Conservation (phyloP, 345 rosid genomes). For the Hevea brasiliensis region DNA sequence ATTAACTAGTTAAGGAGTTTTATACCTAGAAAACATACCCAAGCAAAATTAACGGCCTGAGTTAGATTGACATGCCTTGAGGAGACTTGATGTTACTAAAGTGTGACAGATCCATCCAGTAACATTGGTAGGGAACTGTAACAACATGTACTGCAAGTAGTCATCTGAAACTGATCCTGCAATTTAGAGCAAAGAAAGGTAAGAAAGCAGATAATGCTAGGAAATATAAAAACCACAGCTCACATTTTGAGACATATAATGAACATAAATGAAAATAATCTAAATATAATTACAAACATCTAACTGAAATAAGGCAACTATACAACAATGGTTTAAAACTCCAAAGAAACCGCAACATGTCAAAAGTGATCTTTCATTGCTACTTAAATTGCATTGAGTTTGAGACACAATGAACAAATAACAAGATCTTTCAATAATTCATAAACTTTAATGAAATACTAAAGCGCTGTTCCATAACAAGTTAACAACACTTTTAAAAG, state of each 20-base stretch:
- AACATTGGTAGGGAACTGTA: constrained; percentile 91
- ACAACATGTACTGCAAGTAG: constrained; percentile 84
- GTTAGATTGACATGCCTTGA: constrained; percentile 77
- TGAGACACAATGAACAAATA: neutral
- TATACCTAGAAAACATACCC: constrained; percentile 34
- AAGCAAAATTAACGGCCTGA: constrained; percentile 31
- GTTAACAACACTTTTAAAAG: neutral
- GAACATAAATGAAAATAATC: neutral
- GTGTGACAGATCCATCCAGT: constrained; percentile 96
- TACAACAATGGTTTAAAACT: neutral
- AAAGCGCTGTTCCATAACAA: neutral
- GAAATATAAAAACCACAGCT: neutral
- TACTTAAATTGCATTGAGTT: neutral
- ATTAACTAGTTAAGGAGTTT: neutral
- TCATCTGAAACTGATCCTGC: constrained; percentile 95
- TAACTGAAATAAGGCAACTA: neutral
- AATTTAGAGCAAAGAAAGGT: constrained; percentile 9
- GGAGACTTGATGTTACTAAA: constrained; percentile 90
- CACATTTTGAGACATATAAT: neutral
- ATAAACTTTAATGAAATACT: neutral
- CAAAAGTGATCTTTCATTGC: neutral
- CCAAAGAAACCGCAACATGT: neutral
- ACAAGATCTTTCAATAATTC: neutral
- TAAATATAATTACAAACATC: neutral
- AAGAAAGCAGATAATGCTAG: constrained; percentile 3